Evolutionary conservation across 805 yeast genomes (phyloP).

Genomic region (Kodamaea jinghongensis): DNA sequence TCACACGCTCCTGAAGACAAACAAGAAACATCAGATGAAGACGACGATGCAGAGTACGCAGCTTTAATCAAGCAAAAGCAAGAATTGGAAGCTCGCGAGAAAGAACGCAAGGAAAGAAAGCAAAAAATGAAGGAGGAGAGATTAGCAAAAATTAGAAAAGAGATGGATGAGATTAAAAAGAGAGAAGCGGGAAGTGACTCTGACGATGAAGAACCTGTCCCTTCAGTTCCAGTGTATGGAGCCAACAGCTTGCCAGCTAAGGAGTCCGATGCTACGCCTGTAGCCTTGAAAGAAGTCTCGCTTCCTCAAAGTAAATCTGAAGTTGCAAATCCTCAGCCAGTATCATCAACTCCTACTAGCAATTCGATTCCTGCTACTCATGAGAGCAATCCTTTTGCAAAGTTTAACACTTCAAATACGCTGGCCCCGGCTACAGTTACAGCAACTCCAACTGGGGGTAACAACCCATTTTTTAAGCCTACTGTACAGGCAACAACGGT

Average conservation of each 20-base stretch:
- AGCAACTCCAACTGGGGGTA: constrained; percentile 19
- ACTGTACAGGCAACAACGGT: constrained; percentile 26
- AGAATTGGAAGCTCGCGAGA: constrained; percentile 43
- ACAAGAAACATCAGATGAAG: constrained; percentile 27
- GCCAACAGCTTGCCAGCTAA: constrained; percentile 12
- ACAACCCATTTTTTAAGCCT: constrained; percentile 63
- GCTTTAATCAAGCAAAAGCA: constrained; percentile 45
- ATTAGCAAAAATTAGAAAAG: constrained; percentile 54
- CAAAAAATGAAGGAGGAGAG: constrained; percentile 60
- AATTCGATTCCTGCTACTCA: constrained; percentile 17
- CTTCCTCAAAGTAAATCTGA: background rate
- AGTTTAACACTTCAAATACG: constrained; percentile 13
- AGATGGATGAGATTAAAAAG: constrained; percentile 52
- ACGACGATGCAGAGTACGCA: constrained; percentile 47
- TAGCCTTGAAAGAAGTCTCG: constrained; percentile 6
- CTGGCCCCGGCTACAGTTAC: constrained; percentile 9
- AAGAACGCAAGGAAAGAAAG: constrained; percentile 47
- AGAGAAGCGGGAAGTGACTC: constrained; percentile 25
- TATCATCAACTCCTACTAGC: constrained; percentile 1
- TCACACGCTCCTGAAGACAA: constrained; percentile 11
- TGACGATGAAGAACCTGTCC: constrained; percentile 34
- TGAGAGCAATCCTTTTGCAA: constrained; percentile 52
- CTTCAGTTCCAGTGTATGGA: constrained; percentile 22
- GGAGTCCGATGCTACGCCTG: background rate
- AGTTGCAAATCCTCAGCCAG: constrained; percentile 9